Percentiles rank a stretch among this genome's conserved stretches.
Evolutionary conservation across 148 eudicot species (phyloP).

Genomic region (Cornus controversa): DNA sequence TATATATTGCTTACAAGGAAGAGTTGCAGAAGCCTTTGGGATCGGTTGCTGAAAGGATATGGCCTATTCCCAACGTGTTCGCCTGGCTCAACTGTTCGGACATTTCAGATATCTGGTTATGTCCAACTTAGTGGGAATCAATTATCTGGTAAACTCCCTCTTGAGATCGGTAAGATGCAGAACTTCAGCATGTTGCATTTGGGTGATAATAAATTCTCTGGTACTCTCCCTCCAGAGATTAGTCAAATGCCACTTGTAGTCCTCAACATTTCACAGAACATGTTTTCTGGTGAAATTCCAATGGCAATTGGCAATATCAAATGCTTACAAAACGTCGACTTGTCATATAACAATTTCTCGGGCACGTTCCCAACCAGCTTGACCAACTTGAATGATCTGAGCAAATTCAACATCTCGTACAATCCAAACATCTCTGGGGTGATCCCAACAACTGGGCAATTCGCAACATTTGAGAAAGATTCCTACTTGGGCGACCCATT

Average conservation of each 20-base stretch:
- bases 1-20: constrained; percentile 72
- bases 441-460: constrained; percentile 76
- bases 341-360: constrained; percentile 86
- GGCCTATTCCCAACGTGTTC: constrained; percentile 71
- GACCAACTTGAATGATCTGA: constrained; percentile 52
- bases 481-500: constrained; percentile 76
- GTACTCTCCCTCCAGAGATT: constrained; percentile 62
- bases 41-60: constrained; percentile 67
- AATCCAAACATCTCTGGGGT: constrained; percentile 67
- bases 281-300: constrained; percentile 66
- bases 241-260: constrained; percentile 56
- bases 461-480: constrained; percentile 72
- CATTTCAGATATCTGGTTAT: constrained; percentile 62
- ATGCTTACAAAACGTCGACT: constrained; percentile 78
- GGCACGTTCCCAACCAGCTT: constrained; percentile 72
- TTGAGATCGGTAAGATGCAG: constrained; percentile 65
- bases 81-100: constrained; percentile 42
- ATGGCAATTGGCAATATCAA: constrained; percentile 48
- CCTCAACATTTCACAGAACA: constrained; percentile 63
- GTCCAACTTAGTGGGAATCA: constrained; percentile 71
- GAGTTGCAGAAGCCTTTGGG: constrained; percentile 75
- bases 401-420: constrained; percentile 82
- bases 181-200: constrained; percentile 81
- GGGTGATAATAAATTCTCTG: constrained; percentile 54
- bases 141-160: constrained; percentile 69